Conservation (phyloP, 306 rosid species). For the Vigna unguiculata region DNA sequence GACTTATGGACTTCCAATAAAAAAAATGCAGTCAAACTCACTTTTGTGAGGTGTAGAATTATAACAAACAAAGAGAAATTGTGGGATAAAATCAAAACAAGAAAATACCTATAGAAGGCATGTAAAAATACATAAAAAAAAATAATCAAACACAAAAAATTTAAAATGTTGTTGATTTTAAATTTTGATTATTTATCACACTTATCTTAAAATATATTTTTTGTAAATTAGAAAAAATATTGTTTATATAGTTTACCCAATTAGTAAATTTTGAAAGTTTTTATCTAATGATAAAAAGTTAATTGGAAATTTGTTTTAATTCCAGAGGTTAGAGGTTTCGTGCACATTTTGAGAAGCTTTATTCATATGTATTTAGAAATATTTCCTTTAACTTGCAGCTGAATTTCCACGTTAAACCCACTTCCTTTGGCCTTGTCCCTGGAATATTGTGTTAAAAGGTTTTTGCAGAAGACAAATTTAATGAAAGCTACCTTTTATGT, state of each 20-base stretch:
- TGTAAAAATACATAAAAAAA: too few species aligned
- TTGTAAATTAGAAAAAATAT: too few species aligned
- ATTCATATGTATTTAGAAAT: not conserved
- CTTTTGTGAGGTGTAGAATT: too few species aligned
- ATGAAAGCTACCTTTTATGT: conserved; percentile 40
- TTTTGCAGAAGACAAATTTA: conserved; percentile 37
- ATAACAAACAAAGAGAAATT: too few species aligned
- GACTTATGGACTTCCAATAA: too few species aligned
- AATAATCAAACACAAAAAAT: too few species aligned
- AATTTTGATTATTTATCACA: too few species aligned
- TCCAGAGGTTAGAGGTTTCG: conserved; percentile 19
- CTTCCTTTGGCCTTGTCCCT: conserved; percentile 20
- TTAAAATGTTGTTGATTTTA: too few species aligned
- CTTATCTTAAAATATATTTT: too few species aligned
- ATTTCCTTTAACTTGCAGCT: not conserved
- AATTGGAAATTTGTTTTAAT: not conserved
- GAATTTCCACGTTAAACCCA: not conserved
- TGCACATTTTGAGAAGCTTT: conserved; percentile 35
- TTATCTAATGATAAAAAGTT: not conserved
- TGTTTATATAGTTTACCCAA: not conserved
- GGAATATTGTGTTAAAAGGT: conserved; percentile 36
- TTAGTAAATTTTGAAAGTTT: not conserved
- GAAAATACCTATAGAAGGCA: too few species aligned
- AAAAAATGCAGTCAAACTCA: too few species aligned
- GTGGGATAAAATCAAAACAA: too few species aligned